These are phyloP conservation scores for Wickerhamomyces bisporus DNA, from an alignment of 805 yeast species.

Conservation along the genomic window DNA sequence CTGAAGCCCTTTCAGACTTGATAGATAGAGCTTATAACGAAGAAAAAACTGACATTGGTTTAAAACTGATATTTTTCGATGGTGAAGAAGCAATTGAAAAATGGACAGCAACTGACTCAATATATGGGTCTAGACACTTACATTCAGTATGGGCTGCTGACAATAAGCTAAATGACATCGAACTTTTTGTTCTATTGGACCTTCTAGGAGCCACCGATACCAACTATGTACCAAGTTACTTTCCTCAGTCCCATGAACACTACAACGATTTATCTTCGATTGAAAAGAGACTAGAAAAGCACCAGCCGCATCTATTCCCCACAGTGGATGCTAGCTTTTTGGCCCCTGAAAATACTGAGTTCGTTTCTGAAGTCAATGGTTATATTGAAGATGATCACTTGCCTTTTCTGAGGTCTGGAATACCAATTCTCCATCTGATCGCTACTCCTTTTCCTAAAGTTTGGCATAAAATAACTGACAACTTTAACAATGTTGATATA, in stretches of 20 bases:
- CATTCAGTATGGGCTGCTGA: slow-evolving; percentile 34
- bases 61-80: slow-evolving; percentile 50
- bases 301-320: slow-evolving; percentile 4
- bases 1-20: slow-evolving; percentile 21
- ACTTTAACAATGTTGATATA: slow-evolving; percentile 37
- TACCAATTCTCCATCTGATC: slow-evolving; percentile 47
- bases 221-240: slow-evolving; percentile 36
- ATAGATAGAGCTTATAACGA: slow-evolving; percentile 11
- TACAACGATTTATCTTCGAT: slow-evolving; percentile 32
- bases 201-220: slow-evolving; percentile 37
- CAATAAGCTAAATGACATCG: slow-evolving; percentile 30
- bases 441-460: slow-evolving; percentile 43
- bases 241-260: slow-evolving; percentile 31
- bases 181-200: slow-evolving; percentile 44
- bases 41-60: slow-evolving; percentile 26
- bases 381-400: slow-evolving; percentile 47
- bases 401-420: slow-evolving; percentile 43
- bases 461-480: slow-evolving; percentile 51
- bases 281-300: slow-evolving; percentile 25
- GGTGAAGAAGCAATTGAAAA: slow-evolving; percentile 55
- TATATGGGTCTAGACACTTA: slow-evolving; percentile 50
- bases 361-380: slow-evolving; percentile 11
- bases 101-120: slow-evolving; percentile 50
- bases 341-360: slow-evolving; percentile 13
- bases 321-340: slow-evolving; percentile 8